Evolutionary conservation across 129 eudicot genomes (phyloP), one percentile per base, ranked within the genome.

Genomic region (Pseudognaphalium luteoalbum): DNA sequence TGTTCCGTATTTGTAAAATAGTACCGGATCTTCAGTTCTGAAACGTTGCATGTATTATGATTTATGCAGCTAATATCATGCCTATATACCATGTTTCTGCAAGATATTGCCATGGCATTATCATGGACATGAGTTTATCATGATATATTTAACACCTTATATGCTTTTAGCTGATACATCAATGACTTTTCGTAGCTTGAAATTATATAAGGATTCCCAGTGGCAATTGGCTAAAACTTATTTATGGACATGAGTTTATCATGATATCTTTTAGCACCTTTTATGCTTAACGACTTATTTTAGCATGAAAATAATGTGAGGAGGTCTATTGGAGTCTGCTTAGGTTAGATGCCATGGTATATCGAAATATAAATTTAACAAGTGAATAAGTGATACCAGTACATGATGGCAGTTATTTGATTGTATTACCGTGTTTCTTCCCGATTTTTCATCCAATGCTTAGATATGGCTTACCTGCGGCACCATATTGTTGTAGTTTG

Each of bases 201-300:
- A 75, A 28, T 72, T 91, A 96, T 84, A 91, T 3, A 4, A 47
- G 54, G 87, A 80, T 94, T 70, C 99, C 25, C 37, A 52, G 21
- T 9, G 50, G 34, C 61, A 28, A 41, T 21, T 66, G 61, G 34
- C 37, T 29, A 42, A 16, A 52, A 20, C 10, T 32, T 66, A 10
- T 16, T 47, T 66, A 34, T 21, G 57, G 22, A 22, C 42, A n/a
- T 35, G 25, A 5, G 47, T 47, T 34, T 10, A 50, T 34, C 70
- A 65, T 32, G 47, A 65, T 33, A 65, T 47, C 20, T 17, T 7
- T 62, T 65, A 4, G 14, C 4, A 62, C 29, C 20, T 28, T 29
- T 11, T 8, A 62, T 62, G 17, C 37, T 62, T 22, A 21, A 11
- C 11, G 11, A 61, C 34, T 21, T 14, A 4, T 64, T 14, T 9